Conservation (phyloP, 2,329 filamentous ascomycete genomes). For the Chaetomiaceae sp. region DNA sequence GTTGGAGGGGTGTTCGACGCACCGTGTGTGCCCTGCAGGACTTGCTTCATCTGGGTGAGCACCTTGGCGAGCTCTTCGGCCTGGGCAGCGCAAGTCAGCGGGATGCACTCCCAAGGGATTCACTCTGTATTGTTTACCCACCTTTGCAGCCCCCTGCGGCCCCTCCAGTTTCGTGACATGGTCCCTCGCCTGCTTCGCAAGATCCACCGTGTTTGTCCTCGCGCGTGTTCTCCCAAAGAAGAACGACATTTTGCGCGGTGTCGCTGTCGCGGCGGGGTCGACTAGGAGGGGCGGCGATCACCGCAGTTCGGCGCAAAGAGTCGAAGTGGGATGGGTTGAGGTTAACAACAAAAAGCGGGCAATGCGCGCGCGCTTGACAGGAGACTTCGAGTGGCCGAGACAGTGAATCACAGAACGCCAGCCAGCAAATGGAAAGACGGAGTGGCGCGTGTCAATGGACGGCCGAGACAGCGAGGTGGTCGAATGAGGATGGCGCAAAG, state of each 20-base stretch:
- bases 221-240: slow-evolving; percentile 51
- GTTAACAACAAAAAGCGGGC: neutral
- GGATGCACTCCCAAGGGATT: neutral
- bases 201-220: slow-evolving; percentile 48
- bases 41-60: slow-evolving; percentile 84
- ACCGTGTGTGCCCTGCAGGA: slow-evolving; percentile 92
- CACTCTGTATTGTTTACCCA: slow-evolving; percentile 25
- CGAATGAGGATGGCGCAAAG: neutral
- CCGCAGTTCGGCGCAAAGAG: neutral
- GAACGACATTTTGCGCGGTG: slow-evolving; percentile 42
- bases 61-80: slow-evolving; percentile 83
- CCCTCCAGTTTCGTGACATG: slow-evolving; percentile 50
- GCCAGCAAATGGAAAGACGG: neutral
- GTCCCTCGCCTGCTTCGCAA: slow-evolving; percentile 53
- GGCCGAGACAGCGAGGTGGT: neutral
- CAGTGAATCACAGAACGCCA: slow-evolving; percentile 7
- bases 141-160: slow-evolving; percentile 45
- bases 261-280: slow-evolving; percentile 7
- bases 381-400: slow-evolving; percentile 4
- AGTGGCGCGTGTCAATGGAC: slow-evolving; percentile 3
- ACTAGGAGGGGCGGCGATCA: slow-evolving; percentile 4
- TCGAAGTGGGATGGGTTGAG: slow-evolving; percentile 1
- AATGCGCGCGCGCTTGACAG: slow-evolving; percentile 13
- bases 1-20: slow-evolving; percentile 28
- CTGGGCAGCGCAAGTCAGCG: slow-evolving; percentile 42